Conservation (phyloP, 2,329 filamentous ascomycete species). For the Cryphonectria nitschkei region DNA sequence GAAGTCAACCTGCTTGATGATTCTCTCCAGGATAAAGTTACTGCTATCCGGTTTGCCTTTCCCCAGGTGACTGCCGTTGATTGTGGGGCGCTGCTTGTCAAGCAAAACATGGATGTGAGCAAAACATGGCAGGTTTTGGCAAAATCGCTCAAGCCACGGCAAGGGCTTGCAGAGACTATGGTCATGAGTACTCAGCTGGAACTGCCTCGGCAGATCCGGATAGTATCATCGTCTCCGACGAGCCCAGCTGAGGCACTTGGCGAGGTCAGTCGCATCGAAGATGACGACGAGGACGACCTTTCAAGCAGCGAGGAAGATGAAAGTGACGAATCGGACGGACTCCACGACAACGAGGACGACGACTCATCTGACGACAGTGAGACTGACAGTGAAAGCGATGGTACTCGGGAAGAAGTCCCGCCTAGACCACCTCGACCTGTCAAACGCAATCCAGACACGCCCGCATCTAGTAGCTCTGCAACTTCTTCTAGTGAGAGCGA, state of each 20-base stretch:
- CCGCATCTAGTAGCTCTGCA: conserved; percentile 11
- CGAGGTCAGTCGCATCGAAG: conserved; percentile 25
- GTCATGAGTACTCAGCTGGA: conserved; percentile 27
- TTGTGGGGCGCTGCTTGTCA: conserved; percentile 43
- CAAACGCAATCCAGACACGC: conserved; percentile 21
- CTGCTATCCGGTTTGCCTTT: conserved; percentile 44
- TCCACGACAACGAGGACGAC: conserved; percentile 24
- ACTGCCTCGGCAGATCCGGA: conserved; percentile 28
- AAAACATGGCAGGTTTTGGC: conserved; percentile 44
- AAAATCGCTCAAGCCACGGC: conserved; percentile 38
- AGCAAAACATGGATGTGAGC: conserved; percentile 41
- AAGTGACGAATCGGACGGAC: conserved; percentile 24
- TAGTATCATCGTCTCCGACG: conserved; percentile 26
- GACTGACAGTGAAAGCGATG: conserved; percentile 25
- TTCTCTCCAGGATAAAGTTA: conserved; percentile 28
- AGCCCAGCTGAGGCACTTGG: conserved; percentile 16
- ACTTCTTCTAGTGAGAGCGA: conserved; percentile 7
- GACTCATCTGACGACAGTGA: conserved; percentile 8
- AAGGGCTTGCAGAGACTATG: conserved; percentile 29
- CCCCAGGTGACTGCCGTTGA: conserved; percentile 42
- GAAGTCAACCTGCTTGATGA: conserved; percentile 3
- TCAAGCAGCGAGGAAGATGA: conserved; percentile 25
- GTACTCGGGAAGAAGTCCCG: conserved; percentile 33
- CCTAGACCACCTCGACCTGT: background rate
- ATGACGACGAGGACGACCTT: conserved; percentile 12